phyloP scores from a whole-genome alignment of 2,329 filamentous ascomycete genomes.

The Neonectria hederae region DNA sequence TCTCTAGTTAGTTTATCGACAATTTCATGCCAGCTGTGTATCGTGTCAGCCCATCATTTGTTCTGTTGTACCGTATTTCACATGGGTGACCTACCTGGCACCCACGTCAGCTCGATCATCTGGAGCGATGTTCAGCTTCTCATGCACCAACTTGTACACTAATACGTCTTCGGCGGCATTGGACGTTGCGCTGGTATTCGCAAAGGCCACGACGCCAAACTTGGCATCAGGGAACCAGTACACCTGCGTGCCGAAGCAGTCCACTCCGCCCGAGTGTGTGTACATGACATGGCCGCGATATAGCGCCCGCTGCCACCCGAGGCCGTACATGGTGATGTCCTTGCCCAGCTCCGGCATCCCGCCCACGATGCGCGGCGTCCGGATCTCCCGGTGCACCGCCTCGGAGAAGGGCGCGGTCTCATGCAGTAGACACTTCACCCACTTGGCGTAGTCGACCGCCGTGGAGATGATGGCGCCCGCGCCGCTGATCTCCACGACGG shows the following conservation, averaged over 20 bases:
- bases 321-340: constrained; percentile 40
- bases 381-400: constrained; percentile 43
- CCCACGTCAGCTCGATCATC: constrained; percentile 32
- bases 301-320: constrained; percentile 44
- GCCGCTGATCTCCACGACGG: constrained; percentile 47
- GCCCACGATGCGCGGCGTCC: constrained; percentile 46
- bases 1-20: constrained; percentile 16
- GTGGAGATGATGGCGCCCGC: constrained; percentile 56
- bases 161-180: constrained; percentile 44
- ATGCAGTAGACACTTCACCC: constrained; percentile 59
- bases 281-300: constrained; percentile 43
- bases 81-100: constrained; percentile 30
- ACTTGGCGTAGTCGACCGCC: constrained; percentile 61
- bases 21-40: constrained; percentile 15
- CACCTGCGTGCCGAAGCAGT: constrained; percentile 41
- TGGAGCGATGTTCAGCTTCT: constrained; percentile 39
- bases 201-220: constrained; percentile 46
- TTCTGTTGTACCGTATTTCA: not conserved
- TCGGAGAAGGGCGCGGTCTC: constrained; percentile 36
- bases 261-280: constrained; percentile 44
- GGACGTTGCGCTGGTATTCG: constrained; percentile 54
- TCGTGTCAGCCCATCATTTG: constrained; percentile 5
- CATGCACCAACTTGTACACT: constrained; percentile 44
- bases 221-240: constrained; percentile 47
- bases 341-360: constrained; percentile 8